Conservation (phyloP, 2,329 filamentous ascomycete genomes). For the Didymella glomerata region DNA sequence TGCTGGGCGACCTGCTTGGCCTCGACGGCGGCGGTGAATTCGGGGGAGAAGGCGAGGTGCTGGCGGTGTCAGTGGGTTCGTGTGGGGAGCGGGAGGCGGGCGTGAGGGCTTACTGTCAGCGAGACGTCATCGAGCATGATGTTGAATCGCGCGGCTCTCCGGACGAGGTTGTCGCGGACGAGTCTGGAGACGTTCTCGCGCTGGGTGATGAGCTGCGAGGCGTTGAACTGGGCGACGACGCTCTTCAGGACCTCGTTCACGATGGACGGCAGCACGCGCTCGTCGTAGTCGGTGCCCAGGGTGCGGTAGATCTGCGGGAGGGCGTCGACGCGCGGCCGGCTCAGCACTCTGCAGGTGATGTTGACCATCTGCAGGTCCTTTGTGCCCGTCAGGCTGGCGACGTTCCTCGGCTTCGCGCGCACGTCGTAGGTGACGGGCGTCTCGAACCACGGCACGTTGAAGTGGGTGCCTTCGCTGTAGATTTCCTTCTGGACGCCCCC, state of each 20-base stretch:
- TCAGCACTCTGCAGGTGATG: slow-evolving; percentile 99
- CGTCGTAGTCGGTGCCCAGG: slow-evolving; percentile 93
- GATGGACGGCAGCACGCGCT: slow-evolving; percentile 96
- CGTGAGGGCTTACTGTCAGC: slow-evolving; percentile 72
- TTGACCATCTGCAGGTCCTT: slow-evolving; percentile 99
- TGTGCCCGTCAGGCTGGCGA: slow-evolving; percentile 95
- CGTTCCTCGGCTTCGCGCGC: slow-evolving; percentile 94
- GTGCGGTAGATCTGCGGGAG: slow-evolving; percentile 98
- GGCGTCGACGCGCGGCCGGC: slow-evolving; percentile 83
- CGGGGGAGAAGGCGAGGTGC: slow-evolving; percentile 74
- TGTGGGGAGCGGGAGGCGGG: not conserved
- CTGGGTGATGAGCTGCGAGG: slow-evolving; percentile 97
- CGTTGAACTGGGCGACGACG: slow-evolving; percentile 98
- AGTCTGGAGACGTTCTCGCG: slow-evolving; percentile 93
- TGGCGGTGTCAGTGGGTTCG: slow-evolving; percentile 45
- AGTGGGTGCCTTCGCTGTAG: slow-evolving; percentile 96
- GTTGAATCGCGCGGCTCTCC: slow-evolving; percentile 93
- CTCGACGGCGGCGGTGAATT: slow-evolving; percentile 74
- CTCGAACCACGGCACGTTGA: slow-evolving; percentile 96
- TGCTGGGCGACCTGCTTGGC: slow-evolving; percentile 79
- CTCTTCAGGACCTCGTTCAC: slow-evolving; percentile 99
- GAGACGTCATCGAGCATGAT: slow-evolving; percentile 98
- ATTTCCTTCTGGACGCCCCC: slow-evolving; percentile 96
- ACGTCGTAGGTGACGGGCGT: slow-evolving; percentile 97
- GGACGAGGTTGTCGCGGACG: slow-evolving; percentile 90